Evolutionary conservation across 768 basidiomycete genomes (phyloP).

Genomic region (Trametes gibbosa): DNA sequence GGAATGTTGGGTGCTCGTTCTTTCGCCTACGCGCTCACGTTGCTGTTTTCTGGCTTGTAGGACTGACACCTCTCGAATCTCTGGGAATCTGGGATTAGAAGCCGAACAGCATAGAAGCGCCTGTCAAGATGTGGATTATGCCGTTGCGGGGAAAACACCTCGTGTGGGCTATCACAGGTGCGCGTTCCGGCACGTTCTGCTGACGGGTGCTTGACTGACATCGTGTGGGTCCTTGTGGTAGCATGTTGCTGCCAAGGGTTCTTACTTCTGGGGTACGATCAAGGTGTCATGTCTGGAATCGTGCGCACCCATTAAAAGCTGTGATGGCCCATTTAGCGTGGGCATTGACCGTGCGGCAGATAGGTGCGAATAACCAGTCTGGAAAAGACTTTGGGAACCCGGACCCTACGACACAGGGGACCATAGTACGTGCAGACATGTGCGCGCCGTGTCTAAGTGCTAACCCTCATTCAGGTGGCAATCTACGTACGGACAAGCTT

Average conservation of each 20-base stretch:
- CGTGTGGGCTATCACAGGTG: constrained; percentile 41
- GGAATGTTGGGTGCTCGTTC: not conserved
- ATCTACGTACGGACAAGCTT: constrained; percentile 31
- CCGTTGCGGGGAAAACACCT: constrained; percentile 36
- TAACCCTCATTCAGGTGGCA: constrained; percentile 23
- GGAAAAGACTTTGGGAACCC: constrained; percentile 38
- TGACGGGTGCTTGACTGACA: not conserved
- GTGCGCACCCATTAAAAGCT: constrained; percentile 19
- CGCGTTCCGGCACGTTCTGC: constrained; percentile 2
- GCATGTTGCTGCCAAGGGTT: constrained; percentile 43
- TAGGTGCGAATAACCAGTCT: constrained; percentile 42
- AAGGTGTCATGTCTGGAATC: constrained; percentile 43
- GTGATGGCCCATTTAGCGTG: not conserved
- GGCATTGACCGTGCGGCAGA: constrained; percentile 20
- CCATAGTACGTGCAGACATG: constrained; percentile 31
- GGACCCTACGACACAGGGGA: constrained; percentile 37
- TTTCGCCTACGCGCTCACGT: not conserved
- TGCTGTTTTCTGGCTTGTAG: not conserved
- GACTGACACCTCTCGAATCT: too few relatives aligned
- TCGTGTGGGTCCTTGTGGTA: constrained; percentile 8
- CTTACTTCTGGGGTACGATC: constrained; percentile 38
- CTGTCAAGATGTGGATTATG: constrained; percentile 34
- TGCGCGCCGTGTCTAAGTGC: not conserved
- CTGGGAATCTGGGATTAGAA: not conserved
- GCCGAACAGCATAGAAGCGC: not conserved